A percentile compares a stretch with the other conserved stretches of the same genome.
Conservation (phyloP, 176 grass and related monocot genomes). For the Aegilops tauschii region DNA sequence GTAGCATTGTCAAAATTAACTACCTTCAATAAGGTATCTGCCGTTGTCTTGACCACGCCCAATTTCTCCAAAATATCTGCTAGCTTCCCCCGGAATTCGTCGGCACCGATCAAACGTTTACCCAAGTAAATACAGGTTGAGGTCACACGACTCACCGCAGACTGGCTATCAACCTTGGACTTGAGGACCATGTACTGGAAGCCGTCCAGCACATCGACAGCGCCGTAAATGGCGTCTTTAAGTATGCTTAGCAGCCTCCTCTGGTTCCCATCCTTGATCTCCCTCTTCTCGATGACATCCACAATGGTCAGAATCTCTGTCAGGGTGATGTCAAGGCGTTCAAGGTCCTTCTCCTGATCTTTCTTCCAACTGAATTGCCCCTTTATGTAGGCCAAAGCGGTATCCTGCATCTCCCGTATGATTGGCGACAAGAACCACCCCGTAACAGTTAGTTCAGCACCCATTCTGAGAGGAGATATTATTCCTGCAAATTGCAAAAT, state of each 20-base stretch:
- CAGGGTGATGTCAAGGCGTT: slow-evolving; percentile 43
- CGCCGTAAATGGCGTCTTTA: slow-evolving; percentile 55
- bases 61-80: slow-evolving; percentile 43
- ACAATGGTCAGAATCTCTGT: slow-evolving; percentile 45
- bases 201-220: slow-evolving; percentile 60
- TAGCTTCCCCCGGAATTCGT: slow-evolving; percentile 34
- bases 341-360: slow-evolving; percentile 50
- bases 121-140: slow-evolving; percentile 20
- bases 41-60: slow-evolving; percentile 35
- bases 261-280: slow-evolving; percentile 43
- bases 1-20: slow-evolving; percentile 31
- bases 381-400: slow-evolving; percentile 45
- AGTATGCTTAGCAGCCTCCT: slow-evolving; percentile 44
- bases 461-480: slow-evolving; percentile 1
- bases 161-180: slow-evolving; percentile 29
- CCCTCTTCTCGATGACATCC: slow-evolving; percentile 41
- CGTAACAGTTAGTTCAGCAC: slow-evolving; percentile 28
- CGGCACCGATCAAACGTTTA: slow-evolving; percentile 24
- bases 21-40: slow-evolving; percentile 48
- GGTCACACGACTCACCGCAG: slow-evolving; percentile 1
- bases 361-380: slow-evolving; percentile 40
- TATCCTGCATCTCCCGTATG: slow-evolving; percentile 49
- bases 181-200: slow-evolving; percentile 54
- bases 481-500: slow-evolving; percentile 4
- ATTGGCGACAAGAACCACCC: slow-evolving; percentile 67